Evolutionary conservation across 139 green algal genomes (phyloP), one percentile per base, ranked within the genome.

Genomic region (Picocystis salinarum): DNA sequence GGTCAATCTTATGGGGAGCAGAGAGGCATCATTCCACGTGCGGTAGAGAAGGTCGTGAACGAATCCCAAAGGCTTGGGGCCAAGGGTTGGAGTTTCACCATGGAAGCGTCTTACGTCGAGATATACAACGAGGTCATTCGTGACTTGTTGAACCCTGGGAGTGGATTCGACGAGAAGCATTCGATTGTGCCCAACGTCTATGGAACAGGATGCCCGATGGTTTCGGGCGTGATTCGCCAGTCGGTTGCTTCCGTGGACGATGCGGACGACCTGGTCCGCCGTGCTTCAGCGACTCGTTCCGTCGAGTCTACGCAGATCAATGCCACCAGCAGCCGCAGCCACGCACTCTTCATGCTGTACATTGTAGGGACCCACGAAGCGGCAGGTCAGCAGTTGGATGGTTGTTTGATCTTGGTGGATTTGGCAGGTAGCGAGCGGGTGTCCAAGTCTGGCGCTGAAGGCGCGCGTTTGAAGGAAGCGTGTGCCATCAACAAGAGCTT

Each of bases 291-390:
- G 7, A 18, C 10, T 20, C 61, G 84, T 0, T 71, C 70, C 0
- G 70, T 75, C 4, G 81, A 84, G 53, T 55, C 72, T 7, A 95
- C 85, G 0, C 75, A 77, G 23, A 97, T 97, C 83, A 97, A 97
- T 42, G 70, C 75, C 2, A 39, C 48, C 7, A 91, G 73, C 5
- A 88, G 71, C 18, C 71, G 87, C 41, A 81, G 60, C 36, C 87
- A 97, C 64, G 72, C 53, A 17, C 70, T 96, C 5, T 95, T 97
- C 69, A 94, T 92, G 66, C 68, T 95, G 19, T 79, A 87, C 72
- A 90, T 93, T 62, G 75, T 53, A 12, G 82, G 81, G 19, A 48
- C 24, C 9, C 75, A 96, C 52, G 62, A 68, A 28, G 66, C 65
- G 23, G 74, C 42, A 25, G 64, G 52, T 23, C 74, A 58, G 54